These are phyloP conservation scores for Hypocreales sp. DNA, from an alignment of 2,329 filamentous ascomycete species.

Conservation along the genomic window DNA sequence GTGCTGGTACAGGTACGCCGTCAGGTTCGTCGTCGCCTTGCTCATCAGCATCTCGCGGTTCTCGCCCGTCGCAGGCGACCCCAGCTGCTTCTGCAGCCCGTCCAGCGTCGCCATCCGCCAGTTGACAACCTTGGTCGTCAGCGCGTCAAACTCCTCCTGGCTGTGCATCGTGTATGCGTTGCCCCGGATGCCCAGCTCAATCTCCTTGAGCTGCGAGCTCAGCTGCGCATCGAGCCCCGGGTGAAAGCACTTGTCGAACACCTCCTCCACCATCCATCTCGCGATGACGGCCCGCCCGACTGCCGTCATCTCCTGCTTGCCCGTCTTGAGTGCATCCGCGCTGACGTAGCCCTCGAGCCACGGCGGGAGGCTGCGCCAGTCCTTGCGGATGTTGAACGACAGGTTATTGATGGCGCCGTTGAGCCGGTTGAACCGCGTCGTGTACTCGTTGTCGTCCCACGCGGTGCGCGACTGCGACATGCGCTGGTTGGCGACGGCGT, in stretches of 20 bases:
- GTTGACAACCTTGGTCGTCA: constrained; percentile 73
- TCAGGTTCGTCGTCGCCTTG: constrained; percentile 52
- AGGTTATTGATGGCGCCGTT: constrained; percentile 92
- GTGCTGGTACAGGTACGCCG: constrained; percentile 54
- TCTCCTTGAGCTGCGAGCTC: constrained; percentile 65
- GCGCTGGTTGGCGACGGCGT: constrained; percentile 91
- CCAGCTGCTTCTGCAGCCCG: constrained; percentile 60
- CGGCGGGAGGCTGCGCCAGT: constrained; percentile 67
- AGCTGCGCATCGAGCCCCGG: constrained; percentile 66
- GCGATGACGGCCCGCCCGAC: constrained; percentile 81
- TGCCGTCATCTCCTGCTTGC: constrained; percentile 96
- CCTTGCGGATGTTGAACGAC: constrained; percentile 89
- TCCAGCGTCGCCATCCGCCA: constrained; percentile 93
- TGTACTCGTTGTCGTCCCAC: constrained; percentile 89
- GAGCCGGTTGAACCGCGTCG: constrained; percentile 73
- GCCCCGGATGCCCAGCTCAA: constrained; percentile 75
- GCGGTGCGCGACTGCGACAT: constrained; percentile 89
- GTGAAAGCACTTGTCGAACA: constrained; percentile 88
- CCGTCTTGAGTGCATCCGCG: constrained; percentile 67
- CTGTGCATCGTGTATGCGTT: constrained; percentile 60
- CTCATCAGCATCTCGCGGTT: constrained; percentile 56
- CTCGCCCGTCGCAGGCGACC: constrained; percentile 46
- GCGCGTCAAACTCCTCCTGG: constrained; percentile 77
- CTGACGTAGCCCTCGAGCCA: constrained; percentile 76
- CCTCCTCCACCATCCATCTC: constrained; percentile 77